Conservation (phyloP, 305 asterid species). For the Salvia sclarea region DNA sequence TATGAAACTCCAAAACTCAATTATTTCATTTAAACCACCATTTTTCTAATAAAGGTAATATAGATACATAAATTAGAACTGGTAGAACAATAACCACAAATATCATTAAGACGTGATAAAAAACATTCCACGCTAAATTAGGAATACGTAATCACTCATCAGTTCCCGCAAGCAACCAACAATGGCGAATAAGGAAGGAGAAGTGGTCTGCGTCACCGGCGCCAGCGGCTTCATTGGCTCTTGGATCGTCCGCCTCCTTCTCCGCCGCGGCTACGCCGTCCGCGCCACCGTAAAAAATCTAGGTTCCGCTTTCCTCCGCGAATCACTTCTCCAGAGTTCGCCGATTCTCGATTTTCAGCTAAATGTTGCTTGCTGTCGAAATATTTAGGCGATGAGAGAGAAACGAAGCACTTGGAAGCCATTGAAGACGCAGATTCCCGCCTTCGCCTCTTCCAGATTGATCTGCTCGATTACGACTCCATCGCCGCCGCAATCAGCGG, state of each 20-base stretch:
- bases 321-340: not conserved
- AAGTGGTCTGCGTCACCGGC: conserved; percentile 84
- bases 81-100: no score
- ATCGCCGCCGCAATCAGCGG: conserved; percentile 62
- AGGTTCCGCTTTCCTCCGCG: conserved; percentile 33
- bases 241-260: conserved; percentile 68
- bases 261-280: conserved; percentile 79
- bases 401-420: conserved; percentile 75
- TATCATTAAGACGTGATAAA: no score
- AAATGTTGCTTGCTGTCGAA: not conserved
- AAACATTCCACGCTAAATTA: not conserved
- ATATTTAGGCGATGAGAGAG: conserved; percentile 63
- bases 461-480: conserved; percentile 70
- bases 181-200: conserved; percentile 30
- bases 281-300: conserved; percentile 83
- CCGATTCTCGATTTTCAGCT: not conserved
- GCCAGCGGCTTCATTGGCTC: conserved; percentile 91
- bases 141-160: not conserved
- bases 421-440: conserved; percentile 72
- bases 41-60: no score
- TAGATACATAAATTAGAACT: no score
- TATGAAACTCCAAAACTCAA: no score
- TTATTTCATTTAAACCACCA: no score
- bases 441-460: conserved; percentile 74
- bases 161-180: not conserved